Conservation (phyloP, 2,329 filamentous ascomycete species). For the Aspergillus aculeatus region DNA sequence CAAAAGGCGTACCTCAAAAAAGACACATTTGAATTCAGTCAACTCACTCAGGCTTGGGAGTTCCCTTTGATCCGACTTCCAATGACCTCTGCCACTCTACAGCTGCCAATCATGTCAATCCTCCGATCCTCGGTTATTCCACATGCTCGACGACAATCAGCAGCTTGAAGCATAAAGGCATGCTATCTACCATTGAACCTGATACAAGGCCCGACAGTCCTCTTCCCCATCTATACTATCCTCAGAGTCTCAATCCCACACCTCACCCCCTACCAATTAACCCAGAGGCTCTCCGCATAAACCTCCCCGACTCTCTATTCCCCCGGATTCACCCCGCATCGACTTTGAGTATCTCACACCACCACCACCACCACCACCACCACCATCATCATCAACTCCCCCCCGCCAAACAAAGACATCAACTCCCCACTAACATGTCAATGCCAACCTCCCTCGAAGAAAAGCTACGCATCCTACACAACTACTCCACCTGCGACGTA, state of each 20-base stretch:
- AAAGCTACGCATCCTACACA: slow-evolving; percentile 33
- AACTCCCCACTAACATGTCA: slow-evolving; percentile 27
- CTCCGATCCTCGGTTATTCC: slow-evolving; percentile 18
- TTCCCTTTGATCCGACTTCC: background rate
- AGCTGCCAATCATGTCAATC: slow-evolving; percentile 8
- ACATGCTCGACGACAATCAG: background rate
- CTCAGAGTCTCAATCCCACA: background rate
- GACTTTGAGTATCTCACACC: background rate
- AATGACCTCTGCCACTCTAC: background rate
- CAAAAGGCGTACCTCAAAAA: too few species aligned
- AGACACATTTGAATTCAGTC: too few species aligned
- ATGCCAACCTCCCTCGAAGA: slow-evolving; percentile 29
- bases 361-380: background rate
- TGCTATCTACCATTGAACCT: background rate
- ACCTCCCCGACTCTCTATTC: background rate
- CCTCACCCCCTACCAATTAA: background rate
- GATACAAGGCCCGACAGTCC: slow-evolving; percentile 1
- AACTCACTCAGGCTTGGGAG: background rate
- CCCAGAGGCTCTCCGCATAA: background rate
- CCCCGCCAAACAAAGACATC: slow-evolving; percentile 1
- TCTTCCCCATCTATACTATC: background rate
- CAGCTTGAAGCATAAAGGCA: background rate
- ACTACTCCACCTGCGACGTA: slow-evolving; percentile 48
- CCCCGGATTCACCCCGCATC: background rate
- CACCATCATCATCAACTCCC: background rate